Base-by-base conservation (phyloP, 352 stramenopile species). In the Thalassiosira sp. region DNA sequence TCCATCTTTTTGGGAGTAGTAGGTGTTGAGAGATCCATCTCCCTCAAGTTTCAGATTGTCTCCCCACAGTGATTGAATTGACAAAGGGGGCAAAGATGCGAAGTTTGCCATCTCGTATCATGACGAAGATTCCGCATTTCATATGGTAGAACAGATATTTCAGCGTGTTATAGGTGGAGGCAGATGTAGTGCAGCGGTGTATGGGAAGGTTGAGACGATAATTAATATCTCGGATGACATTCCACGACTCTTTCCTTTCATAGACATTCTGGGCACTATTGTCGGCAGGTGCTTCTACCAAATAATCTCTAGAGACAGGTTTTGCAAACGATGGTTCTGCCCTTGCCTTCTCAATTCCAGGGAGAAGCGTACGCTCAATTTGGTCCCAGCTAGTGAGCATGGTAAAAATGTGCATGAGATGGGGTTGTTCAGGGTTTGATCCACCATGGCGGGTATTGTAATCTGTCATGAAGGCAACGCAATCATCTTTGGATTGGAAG, bases 61-160 rank as follows among this genome's bases (percentile, higher is more conserved):
- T 24, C 92, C 94, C 96, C 96, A 99, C 99, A 99, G 61, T 92
- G 87, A 83, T 98, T 99, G 61, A 95, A 82, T 99, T 99, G 15
- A 95, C 94, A 82, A 99, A 92, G 3, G 97, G 96, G 52, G 94
- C 95, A 79, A 99, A 99, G 18, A 99, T 94, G 15, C 96, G 91
- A 15, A 99, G 87, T 70, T 95, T 91, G 18, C 94, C 93, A 33
- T 96, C 87, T 6, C 96, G 95, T 79, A 99, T 98, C 95, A 98
- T 98, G 33, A 99, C 96, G 71, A 98, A 98, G 42, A 99, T 98
- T 7, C 96, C 97, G 78, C 95, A 98, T 66, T 97, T 97, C 94
- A 98, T 98, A 89, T 99, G 96, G 84, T 96, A 94, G 81, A 98
- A 99, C 20, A 99, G 82, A 87, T 99, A 99, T 72, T 95, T 94